These are phyloP conservation scores for Paracoccidioides lutzii DNA, from an alignment of 2,329 filamentous ascomycete genomes.

Conservation along the genomic window DNA sequence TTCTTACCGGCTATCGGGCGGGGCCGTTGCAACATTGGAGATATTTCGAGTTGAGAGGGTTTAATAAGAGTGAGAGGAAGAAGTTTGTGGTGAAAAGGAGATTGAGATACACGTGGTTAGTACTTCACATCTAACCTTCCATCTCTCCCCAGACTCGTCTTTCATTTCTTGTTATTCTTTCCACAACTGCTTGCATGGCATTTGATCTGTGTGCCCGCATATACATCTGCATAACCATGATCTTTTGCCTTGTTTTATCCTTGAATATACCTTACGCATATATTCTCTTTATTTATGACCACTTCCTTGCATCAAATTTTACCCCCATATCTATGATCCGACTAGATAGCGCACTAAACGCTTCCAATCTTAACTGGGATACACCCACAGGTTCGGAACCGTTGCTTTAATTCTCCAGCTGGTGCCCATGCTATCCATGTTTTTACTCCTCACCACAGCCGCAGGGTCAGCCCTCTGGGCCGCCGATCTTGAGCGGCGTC, in stretches of 20 bases:
- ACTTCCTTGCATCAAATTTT: not conserved
- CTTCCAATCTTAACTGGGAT: too few relatives aligned
- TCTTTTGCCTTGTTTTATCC: not conserved
- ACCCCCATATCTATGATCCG: not conserved
- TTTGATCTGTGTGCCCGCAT: not conserved
- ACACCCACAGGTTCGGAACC: constrained; percentile 55
- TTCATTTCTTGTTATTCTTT: not conserved
- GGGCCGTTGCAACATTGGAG: constrained; percentile 85
- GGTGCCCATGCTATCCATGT: constrained; percentile 82
- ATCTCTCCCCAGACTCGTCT: not conserved
- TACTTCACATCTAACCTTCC: not conserved
- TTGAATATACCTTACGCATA: not conserved
- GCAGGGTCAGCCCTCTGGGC: constrained; percentile 80
- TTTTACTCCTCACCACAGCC: constrained; percentile 81
- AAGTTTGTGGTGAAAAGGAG: constrained; percentile 52
- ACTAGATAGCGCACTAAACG: not conserved
- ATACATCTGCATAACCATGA: too few relatives aligned
- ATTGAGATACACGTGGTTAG: constrained; percentile 75
- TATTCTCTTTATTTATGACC: not conserved
- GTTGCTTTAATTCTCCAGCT: constrained; percentile 73
- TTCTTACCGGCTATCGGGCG: constrained; percentile 74
- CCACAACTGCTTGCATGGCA: not conserved
- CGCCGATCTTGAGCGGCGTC: constrained; percentile 52
- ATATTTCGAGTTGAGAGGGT: constrained; percentile 69
- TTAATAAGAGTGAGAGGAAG: constrained; percentile 62